A percentile compares a stretch with the other conserved stretches of the same genome.
These are phyloP conservation scores for Phytophthora pistaciae DNA, from an alignment of 352 stramenopile species.

Conservation along the genomic window DNA sequence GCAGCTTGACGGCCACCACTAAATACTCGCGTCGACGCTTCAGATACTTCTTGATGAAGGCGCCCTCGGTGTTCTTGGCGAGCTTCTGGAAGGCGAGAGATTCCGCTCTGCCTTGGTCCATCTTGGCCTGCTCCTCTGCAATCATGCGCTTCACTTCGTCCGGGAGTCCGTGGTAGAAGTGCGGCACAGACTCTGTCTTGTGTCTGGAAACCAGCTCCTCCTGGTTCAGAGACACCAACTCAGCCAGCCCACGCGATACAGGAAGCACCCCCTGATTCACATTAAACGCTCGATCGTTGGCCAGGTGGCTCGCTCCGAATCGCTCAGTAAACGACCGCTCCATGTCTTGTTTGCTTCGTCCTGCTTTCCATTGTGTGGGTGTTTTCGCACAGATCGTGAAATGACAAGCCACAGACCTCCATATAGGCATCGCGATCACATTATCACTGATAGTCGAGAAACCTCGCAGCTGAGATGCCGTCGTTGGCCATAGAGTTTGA, in stretches of 20 bases:
- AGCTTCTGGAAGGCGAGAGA: conserved; percentile 45
- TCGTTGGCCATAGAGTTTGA: conserved; percentile 6
- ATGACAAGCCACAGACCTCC: conserved; percentile 51
- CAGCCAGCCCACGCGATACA: conserved; percentile 41
- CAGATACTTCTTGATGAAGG: conserved; percentile 63
- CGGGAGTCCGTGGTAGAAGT: conserved; percentile 83
- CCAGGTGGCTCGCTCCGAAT: conserved; percentile 60
- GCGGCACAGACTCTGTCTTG: conserved; percentile 50
- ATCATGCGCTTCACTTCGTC: conserved; percentile 83
- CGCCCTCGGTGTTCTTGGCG: conserved; percentile 62
- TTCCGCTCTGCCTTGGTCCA: conserved; percentile 18
- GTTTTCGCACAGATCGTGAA: conserved; percentile 60
- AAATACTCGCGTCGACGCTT: conserved; percentile 63
- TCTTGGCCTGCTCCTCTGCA: conserved; percentile 55
- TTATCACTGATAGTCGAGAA: conserved; percentile 47
- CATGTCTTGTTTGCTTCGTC: conserved; percentile 21
- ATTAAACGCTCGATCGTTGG: conserved; percentile 54
- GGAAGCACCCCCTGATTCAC: conserved; percentile 48
- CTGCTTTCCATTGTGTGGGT: conserved; percentile 47
- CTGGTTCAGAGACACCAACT: conserved; percentile 55
- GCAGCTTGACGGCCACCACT: conserved; percentile 57
- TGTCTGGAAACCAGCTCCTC: conserved; percentile 38
- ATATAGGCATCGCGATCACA: conserved; percentile 51
- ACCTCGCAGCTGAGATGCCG: conserved; percentile 31
- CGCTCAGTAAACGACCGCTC: conserved; percentile 58